phyloP scores from a whole-genome alignment of 106 monocot species.

The Platanthera zijinensis region DNA sequence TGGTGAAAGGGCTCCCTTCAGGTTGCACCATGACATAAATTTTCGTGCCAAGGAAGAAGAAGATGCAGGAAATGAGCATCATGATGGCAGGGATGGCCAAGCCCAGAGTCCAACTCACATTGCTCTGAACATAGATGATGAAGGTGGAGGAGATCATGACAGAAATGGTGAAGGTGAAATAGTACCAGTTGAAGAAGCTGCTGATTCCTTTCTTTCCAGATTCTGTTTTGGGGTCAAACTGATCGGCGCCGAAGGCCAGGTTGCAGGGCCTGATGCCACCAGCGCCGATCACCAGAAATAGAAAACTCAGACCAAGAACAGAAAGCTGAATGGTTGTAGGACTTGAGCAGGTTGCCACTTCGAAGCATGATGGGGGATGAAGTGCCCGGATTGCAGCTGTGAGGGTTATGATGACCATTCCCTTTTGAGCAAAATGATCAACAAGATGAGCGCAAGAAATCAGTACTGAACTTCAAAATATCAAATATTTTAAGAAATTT shows the following conservation, averaged over 20 bases:
- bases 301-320: conserved; percentile 26
- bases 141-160: conserved; percentile 58
- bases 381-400: conserved; percentile 46
- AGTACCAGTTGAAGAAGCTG: conserved; percentile 97
- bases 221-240: conserved; percentile 57
- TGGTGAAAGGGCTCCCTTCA: conserved; percentile 62
- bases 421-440: conserved; percentile 13
- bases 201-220: conserved; percentile 42
- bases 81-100: conserved; percentile 55
- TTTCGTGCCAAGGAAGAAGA: conserved; percentile 54
- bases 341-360: conserved; percentile 11
- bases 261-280: conserved; percentile 81
- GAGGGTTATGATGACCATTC: conserved; percentile 29
- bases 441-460: background rate
- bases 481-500: too few relatives aligned
- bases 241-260: conserved; percentile 76
- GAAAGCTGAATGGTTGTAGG: conserved; percentile 16
- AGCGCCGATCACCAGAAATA: conserved; percentile 42
- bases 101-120: conserved; percentile 66
- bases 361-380: conserved; percentile 41
- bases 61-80: conserved; percentile 45
- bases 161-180: conserved; percentile 58
- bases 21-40: conserved; percentile 57
- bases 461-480: too few relatives aligned
- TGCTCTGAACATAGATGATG: conserved; percentile 73